A percentile compares a stretch with the other conserved stretches of the same genome.
These are phyloP conservation scores for Brassica nigra DNA, from an alignment of 345 rosid species.

Conservation along the genomic window DNA sequence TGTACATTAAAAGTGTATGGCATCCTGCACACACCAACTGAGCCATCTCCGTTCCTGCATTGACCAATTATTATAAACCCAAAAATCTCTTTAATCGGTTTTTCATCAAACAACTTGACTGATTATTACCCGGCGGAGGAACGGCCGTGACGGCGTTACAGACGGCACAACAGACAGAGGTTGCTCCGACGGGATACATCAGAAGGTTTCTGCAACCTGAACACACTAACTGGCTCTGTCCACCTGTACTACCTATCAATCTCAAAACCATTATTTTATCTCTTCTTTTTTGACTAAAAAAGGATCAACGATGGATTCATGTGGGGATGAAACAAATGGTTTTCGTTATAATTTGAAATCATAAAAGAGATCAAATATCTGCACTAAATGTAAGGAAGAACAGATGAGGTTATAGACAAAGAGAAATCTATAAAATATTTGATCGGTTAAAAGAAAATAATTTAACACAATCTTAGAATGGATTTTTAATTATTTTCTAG, in stretches of 20 bases:
- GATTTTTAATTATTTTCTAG: neutral
- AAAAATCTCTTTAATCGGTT: neutral
- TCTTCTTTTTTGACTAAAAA: neutral
- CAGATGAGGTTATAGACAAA: neutral
- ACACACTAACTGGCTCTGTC: slow-evolving; percentile 91
- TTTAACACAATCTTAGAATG: neutral
- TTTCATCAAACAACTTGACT: neutral
- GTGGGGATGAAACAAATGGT: slow-evolving; percentile 8
- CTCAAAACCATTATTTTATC: neutral
- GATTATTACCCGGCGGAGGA: slow-evolving; percentile 78
- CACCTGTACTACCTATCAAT: slow-evolving; percentile 45
- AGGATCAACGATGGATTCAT: slow-evolving; percentile 3
- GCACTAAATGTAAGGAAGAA: neutral
- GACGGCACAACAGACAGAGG: slow-evolving; percentile 97
- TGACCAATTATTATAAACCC: neutral
- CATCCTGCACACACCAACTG: slow-evolving; percentile 99
- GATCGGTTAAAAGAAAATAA: neutral
- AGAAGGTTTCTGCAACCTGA: slow-evolving; percentile 94
- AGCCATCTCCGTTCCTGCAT: slow-evolving; percentile 94
- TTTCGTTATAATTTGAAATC: neutral
- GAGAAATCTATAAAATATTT: slow-evolving; percentile 3
- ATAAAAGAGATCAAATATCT: neutral
- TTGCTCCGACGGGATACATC: slow-evolving; percentile 91
- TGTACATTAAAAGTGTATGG: slow-evolving; percentile 92
- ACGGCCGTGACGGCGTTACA: slow-evolving; percentile 98